Conservation (phyloP, 2,329 filamentous ascomycete genomes). For the Cordyceps pruinosa region DNA sequence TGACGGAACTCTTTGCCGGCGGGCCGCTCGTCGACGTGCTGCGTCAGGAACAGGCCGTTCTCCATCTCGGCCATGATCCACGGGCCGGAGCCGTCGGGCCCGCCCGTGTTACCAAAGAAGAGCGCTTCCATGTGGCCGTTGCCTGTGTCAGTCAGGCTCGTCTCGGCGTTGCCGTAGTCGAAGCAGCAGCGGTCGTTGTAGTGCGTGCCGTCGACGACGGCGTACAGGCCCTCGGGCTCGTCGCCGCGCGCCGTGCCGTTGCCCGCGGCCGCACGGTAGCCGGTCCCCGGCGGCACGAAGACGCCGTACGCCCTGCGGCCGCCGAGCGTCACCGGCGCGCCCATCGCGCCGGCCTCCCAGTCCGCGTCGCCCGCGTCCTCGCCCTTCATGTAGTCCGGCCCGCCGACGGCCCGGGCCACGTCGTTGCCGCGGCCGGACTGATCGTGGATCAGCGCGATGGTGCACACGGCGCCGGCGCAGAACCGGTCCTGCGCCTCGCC, state of each 20-base stretch:
- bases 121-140: conserved; percentile 63
- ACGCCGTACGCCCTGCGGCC: conserved; percentile 58
- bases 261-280: conserved; percentile 53
- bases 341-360: conserved; percentile 51
- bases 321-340: conserved; percentile 54
- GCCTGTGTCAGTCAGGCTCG: conserved; percentile 45
- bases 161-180: conserved; percentile 52
- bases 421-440: conserved; percentile 57
- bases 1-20: conserved; percentile 44
- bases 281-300: conserved; percentile 53
- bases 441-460: conserved; percentile 59
- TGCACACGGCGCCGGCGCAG: conserved; percentile 53
- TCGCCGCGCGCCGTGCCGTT: conserved; percentile 49
- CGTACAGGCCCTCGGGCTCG: conserved; percentile 52
- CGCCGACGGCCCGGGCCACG: conserved; percentile 48
- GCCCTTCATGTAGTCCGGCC: conserved; percentile 37
- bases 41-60: conserved; percentile 57
- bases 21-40: conserved; percentile 36
- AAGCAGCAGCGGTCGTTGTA: conserved; percentile 52
- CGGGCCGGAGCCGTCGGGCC: conserved; percentile 48
- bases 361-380: conserved; percentile 38
- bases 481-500: conserved; percentile 54
- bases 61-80: conserved; percentile 67
- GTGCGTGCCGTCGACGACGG: conserved; percentile 52
- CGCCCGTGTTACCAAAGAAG: conserved; percentile 56